Evolutionary conservation across 1,284 basidiomycete species (phyloP), one percentile per base, ranked within the genome.

Genomic region (Singerocomus inundabilis): DNA sequence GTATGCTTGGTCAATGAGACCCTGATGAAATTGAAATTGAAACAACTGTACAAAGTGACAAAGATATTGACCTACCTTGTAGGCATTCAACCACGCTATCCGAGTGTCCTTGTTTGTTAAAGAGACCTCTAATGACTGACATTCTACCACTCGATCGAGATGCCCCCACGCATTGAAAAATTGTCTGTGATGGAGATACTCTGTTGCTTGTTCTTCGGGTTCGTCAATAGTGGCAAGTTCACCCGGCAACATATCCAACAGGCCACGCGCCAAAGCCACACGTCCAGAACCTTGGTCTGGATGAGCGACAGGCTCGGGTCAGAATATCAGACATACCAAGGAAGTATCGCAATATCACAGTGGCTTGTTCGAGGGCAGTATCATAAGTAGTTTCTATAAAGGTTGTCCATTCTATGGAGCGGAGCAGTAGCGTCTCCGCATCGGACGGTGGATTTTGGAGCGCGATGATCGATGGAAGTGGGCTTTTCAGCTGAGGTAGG

Each of bases 341-440:
- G 75, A 96, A 91, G 65, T 92, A 93, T 13, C 93, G 82, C 49
- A 92, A 68, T 44, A 95, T 87, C 34, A 89, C 84, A 54, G 94
- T 93, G 2, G 90, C 84, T 60, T 93, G 90, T 60, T 88, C 80
- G 4, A 97, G 72, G 0, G 93, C 93, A 15, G 84, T 84, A n/a
- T 75, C 71, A 55, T 85, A 83, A 1, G 92, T 96, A 16, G 78
- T 72, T 35, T 84, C 80, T 54, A 81, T 74, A 66, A 93, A 90
- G 0, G 84, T 90, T 39, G 96, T 90, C 96, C 96, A 99, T 64
- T 98, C 95, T 50, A 98, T 85, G 0, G 91, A 89, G 9, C 93
- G 81, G 44, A 98, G 78, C 9, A 99, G 75, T 42, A 88, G 70
- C 35, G 76, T 68, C 64, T 96, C 91, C 1, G 70, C 67, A 12